Evolutionary conservation across 2,329 filamentous ascomycete genomes (phyloP).

Genomic region (Gyromitra esculenta): DNA sequence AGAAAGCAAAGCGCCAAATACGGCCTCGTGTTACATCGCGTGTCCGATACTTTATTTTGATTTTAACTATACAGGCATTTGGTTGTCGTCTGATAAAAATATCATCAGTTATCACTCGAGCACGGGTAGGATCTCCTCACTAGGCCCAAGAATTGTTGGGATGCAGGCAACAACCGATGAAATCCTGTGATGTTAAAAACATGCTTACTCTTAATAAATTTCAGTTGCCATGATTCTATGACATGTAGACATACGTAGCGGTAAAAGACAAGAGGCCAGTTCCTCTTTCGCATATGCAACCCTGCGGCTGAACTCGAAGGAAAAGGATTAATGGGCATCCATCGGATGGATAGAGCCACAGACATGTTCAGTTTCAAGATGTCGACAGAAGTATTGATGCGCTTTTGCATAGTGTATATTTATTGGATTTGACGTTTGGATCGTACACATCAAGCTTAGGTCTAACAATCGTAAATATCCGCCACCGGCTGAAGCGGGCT

Average conservation of each 20-base stretch:
- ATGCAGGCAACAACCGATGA: not conserved
- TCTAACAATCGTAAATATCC: constrained; percentile 13
- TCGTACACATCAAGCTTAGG: constrained; percentile 14
- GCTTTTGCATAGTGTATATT: constrained; percentile 16
- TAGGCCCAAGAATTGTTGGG: not conserved
- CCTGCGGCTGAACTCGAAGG: constrained; percentile 24
- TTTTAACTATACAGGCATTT: too few species aligned
- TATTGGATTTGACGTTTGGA: constrained; percentile 13
- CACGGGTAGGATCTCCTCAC: not conserved
- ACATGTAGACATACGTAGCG: not conserved
- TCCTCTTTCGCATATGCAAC: constrained; percentile 14
- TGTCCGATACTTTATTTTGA: too few species aligned
- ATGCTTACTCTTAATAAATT: too few species aligned
- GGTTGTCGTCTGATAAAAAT: not conserved
- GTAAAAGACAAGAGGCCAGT: constrained; percentile 23
- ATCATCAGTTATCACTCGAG: constrained; percentile 34
- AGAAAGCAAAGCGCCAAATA: too few species aligned
- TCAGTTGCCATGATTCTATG: not conserved
- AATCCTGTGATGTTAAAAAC: not conserved
- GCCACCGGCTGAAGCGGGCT: constrained; percentile 33
- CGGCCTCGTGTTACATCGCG: too few species aligned
- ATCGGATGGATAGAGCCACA: constrained; percentile 1
- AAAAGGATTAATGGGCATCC: constrained; percentile 15
- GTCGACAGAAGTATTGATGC: not conserved
- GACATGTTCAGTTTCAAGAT: constrained; percentile 12